Percentiles rank a stretch among this genome's conserved stretches.
Evolutionary conservation across 1,284 basidiomycete species (phyloP).

Genomic region (Filobasidium uniguttulatum): DNA sequence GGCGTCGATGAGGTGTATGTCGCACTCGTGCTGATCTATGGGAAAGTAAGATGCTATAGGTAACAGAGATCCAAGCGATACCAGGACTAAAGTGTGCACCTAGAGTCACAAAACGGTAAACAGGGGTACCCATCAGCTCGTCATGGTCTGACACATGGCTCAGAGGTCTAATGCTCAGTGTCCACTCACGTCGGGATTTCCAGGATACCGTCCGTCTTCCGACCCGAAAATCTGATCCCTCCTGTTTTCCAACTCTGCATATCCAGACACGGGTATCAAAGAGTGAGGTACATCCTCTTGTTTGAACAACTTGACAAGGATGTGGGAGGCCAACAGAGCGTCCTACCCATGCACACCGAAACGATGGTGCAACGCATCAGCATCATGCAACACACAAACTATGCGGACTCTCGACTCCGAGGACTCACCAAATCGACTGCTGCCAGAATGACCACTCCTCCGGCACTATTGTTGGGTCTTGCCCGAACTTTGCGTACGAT

Average conservation of each 20-base stretch:
- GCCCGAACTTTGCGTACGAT: constrained; percentile 52
- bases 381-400: background rate
- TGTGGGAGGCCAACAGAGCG: constrained; percentile 40
- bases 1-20: constrained; percentile 87
- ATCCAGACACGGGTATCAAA: constrained; percentile 81
- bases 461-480: constrained; percentile 18
- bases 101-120: constrained; percentile 31
- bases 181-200: constrained; percentile 2
- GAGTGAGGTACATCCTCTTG: constrained; percentile 89
- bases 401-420: too few species aligned
- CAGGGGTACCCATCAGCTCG: background rate
- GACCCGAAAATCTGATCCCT: constrained; percentile 47
- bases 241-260: constrained; percentile 54
- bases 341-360: constrained; percentile 13
- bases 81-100: constrained; percentile 78
- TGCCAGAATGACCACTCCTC: constrained; percentile 34
- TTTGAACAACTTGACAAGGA: constrained; percentile 77
- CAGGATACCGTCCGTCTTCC: constrained; percentile 10
- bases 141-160: background rate
- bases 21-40: constrained; percentile 37
- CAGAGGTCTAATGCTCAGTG: background rate
- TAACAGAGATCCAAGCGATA: constrained; percentile 84
- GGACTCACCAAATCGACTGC: constrained; percentile 31
- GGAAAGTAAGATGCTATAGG: constrained; percentile 53
- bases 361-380: background rate